These are phyloP conservation scores for Pseudogymnoascus sp. DNA, from an alignment of 2,329 filamentous ascomycete genomes.

Conservation along the genomic window DNA sequence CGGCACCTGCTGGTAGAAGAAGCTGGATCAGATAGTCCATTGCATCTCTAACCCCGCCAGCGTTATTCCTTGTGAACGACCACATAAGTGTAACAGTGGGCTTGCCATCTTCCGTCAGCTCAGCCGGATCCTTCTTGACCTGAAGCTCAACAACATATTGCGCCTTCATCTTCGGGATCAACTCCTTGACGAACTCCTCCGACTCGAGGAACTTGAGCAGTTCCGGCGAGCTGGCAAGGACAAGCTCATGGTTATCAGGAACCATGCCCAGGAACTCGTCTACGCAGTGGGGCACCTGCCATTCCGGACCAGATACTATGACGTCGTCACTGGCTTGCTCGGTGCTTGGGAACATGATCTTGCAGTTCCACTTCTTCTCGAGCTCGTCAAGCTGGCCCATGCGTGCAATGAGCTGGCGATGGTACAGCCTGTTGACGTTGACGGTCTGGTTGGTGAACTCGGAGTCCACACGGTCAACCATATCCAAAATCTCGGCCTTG, in stretches of 20 bases:
- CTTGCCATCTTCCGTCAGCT: slow-evolving; percentile 48
- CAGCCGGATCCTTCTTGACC: slow-evolving; percentile 56
- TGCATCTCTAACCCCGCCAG: slow-evolving; percentile 87
- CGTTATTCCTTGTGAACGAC: slow-evolving; percentile 93
- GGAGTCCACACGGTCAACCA: slow-evolving; percentile 83
- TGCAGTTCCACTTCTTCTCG: slow-evolving; percentile 99
- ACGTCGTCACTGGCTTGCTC: slow-evolving; percentile 96
- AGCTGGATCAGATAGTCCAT: slow-evolving; percentile 88
- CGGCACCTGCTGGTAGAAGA: slow-evolving; percentile 81
- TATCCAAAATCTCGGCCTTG: slow-evolving; percentile 98
- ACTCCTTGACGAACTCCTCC: slow-evolving; percentile 68
- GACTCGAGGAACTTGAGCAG: slow-evolving; percentile 77
- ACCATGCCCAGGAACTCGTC: slow-evolving; percentile 98
- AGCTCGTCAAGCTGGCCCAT: slow-evolving; percentile 86
- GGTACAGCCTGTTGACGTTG: slow-evolving; percentile 88
- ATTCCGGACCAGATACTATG: slow-evolving; percentile 91
- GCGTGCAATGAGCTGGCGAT: slow-evolving; percentile 84
- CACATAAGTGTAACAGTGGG: slow-evolving; percentile 59
- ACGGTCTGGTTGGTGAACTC: slow-evolving; percentile 94
- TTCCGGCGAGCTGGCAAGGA: slow-evolving; percentile 67
- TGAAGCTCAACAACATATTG: slow-evolving; percentile 89
- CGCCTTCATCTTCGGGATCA: slow-evolving; percentile 74
- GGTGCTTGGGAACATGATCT: slow-evolving; percentile 95
- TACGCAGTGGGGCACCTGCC: slow-evolving; percentile 94
- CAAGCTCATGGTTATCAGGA: slow-evolving; percentile 86